phyloP scores from a whole-genome alignment of 2,329 filamentous ascomycete genomes.

The Setomelanomma holmii region DNA sequence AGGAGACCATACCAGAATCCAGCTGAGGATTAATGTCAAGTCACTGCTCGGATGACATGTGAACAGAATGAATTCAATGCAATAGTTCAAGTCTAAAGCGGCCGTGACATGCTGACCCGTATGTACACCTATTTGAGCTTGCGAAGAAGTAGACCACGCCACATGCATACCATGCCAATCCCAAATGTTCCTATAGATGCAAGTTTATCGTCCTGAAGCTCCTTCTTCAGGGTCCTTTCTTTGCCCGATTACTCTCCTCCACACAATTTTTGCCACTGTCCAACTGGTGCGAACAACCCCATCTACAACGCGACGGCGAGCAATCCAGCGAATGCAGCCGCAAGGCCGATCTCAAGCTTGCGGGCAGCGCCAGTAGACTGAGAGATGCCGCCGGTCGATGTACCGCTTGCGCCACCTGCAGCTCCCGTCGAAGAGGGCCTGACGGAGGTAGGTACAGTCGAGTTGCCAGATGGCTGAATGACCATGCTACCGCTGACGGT shows the following conservation, averaged over 20 bases:
- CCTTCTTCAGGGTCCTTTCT: neutral
- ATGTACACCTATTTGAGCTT: neutral
- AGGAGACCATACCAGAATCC: no score
- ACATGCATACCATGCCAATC: neutral
- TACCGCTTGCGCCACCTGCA: constrained; percentile 8
- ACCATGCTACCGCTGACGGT: constrained; percentile 17
- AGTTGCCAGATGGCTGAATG: constrained; percentile 10
- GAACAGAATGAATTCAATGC: neutral
- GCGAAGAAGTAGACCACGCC: neutral
- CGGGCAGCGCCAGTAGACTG: constrained; percentile 30
- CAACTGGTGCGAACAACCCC: neutral
- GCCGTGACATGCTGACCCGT: neutral
- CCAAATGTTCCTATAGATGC: constrained; percentile 2
- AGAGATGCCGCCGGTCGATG: constrained; percentile 10
- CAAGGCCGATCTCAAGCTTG: constrained; percentile 32
- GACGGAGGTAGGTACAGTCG: constrained; percentile 13
- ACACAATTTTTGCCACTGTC: neutral
- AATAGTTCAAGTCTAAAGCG: neutral
- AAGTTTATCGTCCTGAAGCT: neutral
- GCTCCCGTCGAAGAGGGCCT: constrained; percentile 15
- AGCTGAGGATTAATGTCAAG: no score
- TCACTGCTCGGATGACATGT: no score
- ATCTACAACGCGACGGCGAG: constrained; percentile 35
- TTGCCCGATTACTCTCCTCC: no score
- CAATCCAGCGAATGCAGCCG: constrained; percentile 32